Conservation (phyloP, 345 rosid species). For the Angophora floribunda region DNA sequence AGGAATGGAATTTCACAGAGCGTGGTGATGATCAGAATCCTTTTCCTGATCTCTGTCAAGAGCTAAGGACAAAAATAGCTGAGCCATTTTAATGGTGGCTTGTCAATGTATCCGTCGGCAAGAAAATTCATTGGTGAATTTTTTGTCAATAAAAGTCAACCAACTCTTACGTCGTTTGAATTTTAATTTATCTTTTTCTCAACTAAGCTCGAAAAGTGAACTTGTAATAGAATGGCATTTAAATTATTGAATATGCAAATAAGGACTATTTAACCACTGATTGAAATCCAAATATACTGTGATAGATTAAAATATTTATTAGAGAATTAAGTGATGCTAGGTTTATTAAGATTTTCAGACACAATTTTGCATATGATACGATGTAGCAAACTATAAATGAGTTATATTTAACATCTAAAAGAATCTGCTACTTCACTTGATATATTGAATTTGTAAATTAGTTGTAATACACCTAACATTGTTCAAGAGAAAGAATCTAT, state of each 20-base stretch:
- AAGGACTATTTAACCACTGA: background rate
- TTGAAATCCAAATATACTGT: background rate
- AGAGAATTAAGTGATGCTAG: background rate
- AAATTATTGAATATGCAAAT: background rate
- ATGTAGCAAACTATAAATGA: too few relatives aligned
- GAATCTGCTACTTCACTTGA: background rate
- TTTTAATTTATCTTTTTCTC: background rate
- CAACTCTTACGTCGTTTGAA: background rate
- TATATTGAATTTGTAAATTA: background rate
- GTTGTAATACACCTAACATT: background rate
- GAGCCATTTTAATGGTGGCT: background rate
- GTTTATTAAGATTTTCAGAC: background rate
- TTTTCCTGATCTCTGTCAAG: background rate
- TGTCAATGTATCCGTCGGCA: background rate
- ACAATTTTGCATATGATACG: too few relatives aligned
- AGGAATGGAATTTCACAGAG: background rate
- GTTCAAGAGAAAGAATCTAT: background rate
- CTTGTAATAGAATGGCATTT: background rate
- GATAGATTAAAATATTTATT: background rate
- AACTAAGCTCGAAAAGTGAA: background rate
- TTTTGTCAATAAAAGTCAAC: background rate
- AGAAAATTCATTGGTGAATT: background rate
- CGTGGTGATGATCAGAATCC: background rate
- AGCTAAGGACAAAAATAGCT: background rate
- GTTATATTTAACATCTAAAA: too few relatives aligned